phyloP scores from a whole-genome alignment of 805 yeast genomes.

The Teunomyces kruisii region DNA sequence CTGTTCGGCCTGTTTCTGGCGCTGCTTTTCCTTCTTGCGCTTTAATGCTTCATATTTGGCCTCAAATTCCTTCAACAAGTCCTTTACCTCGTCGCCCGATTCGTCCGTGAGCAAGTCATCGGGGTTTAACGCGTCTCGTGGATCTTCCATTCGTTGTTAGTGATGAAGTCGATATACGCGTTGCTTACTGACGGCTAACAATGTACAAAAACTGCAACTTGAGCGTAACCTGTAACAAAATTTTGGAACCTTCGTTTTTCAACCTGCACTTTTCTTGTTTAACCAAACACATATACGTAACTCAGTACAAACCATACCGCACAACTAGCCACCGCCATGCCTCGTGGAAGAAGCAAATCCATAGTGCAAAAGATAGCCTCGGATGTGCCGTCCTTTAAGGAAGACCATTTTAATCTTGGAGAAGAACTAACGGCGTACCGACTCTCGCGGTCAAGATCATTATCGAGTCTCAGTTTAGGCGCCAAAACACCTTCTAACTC shows the following conservation, averaged over 20 bases:
- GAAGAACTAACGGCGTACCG: not conserved
- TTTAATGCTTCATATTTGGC: slow-evolving; percentile 20
- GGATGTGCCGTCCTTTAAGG: slow-evolving; percentile 43
- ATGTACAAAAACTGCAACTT: not conserved
- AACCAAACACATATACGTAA: not conserved
- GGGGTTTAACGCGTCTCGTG: slow-evolving; percentile 26
- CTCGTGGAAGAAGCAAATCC: slow-evolving; percentile 56
- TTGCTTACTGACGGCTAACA: not conserved
- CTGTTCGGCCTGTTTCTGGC: not conserved
- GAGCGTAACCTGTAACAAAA: not conserved
- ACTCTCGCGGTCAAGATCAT: not conserved
- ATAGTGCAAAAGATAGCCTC: slow-evolving; percentile 62
- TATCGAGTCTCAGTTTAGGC: not conserved
- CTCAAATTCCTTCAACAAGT: slow-evolving; percentile 37
- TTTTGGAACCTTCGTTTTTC: not conserved
- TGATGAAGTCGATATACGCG: not conserved
- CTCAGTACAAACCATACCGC: not conserved
- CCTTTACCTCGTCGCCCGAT: slow-evolving; percentile 37
- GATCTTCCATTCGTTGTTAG: slow-evolving; percentile 27
- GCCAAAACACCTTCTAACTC: slow-evolving; percentile 6
- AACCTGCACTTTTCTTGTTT: not conserved
- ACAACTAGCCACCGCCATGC: slow-evolving; percentile 18
- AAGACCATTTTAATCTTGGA: slow-evolving; percentile 24
- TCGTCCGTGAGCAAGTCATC: slow-evolving; percentile 37
- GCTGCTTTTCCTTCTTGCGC: slow-evolving; percentile 16